These are phyloP conservation scores for Rubia yunnanensis DNA, from an alignment of 257 asterid genomes.

Conservation along the genomic window DNA sequence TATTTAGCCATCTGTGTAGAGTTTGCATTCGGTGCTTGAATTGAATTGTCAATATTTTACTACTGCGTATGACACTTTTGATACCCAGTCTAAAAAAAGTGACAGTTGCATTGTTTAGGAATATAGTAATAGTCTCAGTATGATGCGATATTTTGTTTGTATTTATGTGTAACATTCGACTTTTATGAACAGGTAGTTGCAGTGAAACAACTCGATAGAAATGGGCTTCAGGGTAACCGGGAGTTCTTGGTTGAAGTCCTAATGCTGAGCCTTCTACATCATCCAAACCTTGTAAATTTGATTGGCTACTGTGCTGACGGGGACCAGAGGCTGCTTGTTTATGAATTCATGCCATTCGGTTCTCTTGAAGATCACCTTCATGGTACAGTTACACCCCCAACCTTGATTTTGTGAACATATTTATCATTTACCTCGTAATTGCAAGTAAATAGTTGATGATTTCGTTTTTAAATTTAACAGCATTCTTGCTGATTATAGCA, in stretches of 20 bases:
- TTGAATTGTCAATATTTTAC: neutral
- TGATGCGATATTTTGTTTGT: neutral
- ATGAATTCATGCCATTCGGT: slow-evolving; percentile 96
- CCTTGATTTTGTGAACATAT: neutral
- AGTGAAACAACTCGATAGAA: slow-evolving; percentile 91
- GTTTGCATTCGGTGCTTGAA: neutral
- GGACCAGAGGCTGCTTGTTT: slow-evolving; percentile 96
- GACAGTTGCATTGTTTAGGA: neutral
- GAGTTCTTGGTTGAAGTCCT: slow-evolving; percentile 96
- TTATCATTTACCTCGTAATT: neutral
- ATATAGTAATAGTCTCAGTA: neutral
- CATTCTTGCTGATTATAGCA: neutral
- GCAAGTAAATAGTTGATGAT: neutral
- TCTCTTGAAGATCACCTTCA: slow-evolving; percentile 96
- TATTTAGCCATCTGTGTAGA: neutral
- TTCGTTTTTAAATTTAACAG: neutral
- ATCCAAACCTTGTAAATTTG: slow-evolving; percentile 82
- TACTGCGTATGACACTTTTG: neutral
- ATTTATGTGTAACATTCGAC: neutral
- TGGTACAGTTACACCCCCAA: slow-evolving; percentile 37
- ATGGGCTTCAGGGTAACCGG: slow-evolving; percentile 98
- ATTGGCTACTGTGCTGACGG: slow-evolving; percentile 99
- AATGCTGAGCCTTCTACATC: slow-evolving; percentile 98
- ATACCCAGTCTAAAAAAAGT: neutral
- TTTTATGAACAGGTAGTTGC: slow-evolving; percentile 67